Base-by-base conservation (phyloP, 1,139 yeast species). In the Geotrichum carabidarum region DNA sequence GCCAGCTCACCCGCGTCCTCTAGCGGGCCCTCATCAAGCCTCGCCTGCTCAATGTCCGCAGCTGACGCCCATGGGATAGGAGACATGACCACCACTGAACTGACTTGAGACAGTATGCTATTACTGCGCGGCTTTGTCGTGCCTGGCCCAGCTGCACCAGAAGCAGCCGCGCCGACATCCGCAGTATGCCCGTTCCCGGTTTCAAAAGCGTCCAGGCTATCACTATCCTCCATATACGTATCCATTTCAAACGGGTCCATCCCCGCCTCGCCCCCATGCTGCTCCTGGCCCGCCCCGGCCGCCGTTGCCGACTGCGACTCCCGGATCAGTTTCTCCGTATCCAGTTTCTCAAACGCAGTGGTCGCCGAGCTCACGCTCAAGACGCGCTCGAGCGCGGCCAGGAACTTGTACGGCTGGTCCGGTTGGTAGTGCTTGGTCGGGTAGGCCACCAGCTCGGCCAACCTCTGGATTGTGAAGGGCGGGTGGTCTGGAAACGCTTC, bases 391-490 rank as follows among this genome's bases (percentile, higher is more conserved):
- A 75, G 49, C 0, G 79, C 79, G 12, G 67, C 62, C 2, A 74
- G 58, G 48, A 68, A 75, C 60, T 74, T 75, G 43, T 70, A 70
- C 0, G 68, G 69, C 35, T 64, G 68, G 22, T 65, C 62, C 1
- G 59, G 62, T 2, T 75, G 59, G 44, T 70, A 70, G 60, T 74
- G 74, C 22, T 72, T 71, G 15, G 58, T 59, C 0, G 84, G 84
- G 12, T 71, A 65, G 0, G 67, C 51, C 1, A 82, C 58, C 17
- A 84, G 65, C 64, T 84, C 89, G 0, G 82, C 77, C 8, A 83
- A 60, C 53, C 89, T 67, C 48, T 75, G 73, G 1, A 81, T 63
- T 0, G 87, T 83, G 65, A 81, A 83, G 0, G 88, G 89, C 1
- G 87, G 84, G 1, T 65, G 57, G 0, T 61, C 58, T 0, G 56